Percentiles rank a stretch among this genome's conserved stretches.
Evolutionary conservation across 257 asterid genomes (phyloP).

Genomic region (Paulownia fortunei): DNA sequence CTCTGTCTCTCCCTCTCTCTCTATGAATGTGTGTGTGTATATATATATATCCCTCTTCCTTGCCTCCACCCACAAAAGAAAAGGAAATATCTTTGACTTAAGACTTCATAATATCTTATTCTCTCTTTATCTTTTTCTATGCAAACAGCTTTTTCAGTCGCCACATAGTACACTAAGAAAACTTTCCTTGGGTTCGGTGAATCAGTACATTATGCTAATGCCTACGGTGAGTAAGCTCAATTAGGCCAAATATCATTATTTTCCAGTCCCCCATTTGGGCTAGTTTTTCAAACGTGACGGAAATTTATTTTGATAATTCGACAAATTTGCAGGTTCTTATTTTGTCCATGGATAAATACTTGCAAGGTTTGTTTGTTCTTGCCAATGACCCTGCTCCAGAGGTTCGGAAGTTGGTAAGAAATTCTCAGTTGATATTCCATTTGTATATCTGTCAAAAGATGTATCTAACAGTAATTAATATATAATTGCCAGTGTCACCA

Average conservation of each 20-base stretch:
- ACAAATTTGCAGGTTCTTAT: conserved; percentile 51
- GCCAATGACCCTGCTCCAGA: conserved; percentile 74
- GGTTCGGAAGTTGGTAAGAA: conserved; percentile 79
- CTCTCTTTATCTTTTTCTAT: conserved; percentile 15
- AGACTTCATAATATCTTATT: conserved; percentile 15
- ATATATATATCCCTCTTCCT: not conserved
- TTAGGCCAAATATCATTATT: conserved; percentile 3
- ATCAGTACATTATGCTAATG: conserved; percentile 79
- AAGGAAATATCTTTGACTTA: not conserved
- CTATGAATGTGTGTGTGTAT: too few relatives aligned
- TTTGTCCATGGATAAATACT: conserved; percentile 70
- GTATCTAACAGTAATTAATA: not conserved
- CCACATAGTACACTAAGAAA: conserved; percentile 60
- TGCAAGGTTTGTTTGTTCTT: conserved; percentile 76
- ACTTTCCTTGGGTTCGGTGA: conserved; percentile 71
- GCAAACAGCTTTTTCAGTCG: conserved; percentile 71
- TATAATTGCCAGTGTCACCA: not conserved
- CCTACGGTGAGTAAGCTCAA: conserved; percentile 57
- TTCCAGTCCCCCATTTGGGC: conserved; percentile 15
- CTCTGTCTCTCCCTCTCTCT: too few relatives aligned
- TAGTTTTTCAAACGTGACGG: conserved; percentile 5
- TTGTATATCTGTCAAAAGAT: not conserved
- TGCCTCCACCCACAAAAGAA: conserved; percentile 3
- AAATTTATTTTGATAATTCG: not conserved
- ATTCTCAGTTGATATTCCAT: not conserved